Evolutionary conservation across 129 eudicot species (phyloP), one percentile per base, ranked within the genome.

Genomic region (Escallonia herrerae): DNA sequence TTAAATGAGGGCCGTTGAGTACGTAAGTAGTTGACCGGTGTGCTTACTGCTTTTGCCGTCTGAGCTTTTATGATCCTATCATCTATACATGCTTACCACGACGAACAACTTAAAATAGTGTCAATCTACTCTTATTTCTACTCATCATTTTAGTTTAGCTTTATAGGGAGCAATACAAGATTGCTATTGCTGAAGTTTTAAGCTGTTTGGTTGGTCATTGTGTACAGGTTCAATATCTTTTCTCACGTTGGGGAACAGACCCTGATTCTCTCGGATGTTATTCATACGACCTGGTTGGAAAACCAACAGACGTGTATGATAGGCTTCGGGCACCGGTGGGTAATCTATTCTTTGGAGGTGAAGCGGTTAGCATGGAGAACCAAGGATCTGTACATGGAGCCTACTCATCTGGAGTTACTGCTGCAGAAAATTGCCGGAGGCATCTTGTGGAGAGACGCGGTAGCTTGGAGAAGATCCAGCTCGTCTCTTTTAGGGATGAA

Each of bases 371-470:
- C 70, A 73, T 80, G 76, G 96, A 93, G 62, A 87, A 94, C 65
- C 99, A 94, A 67, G 99, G 99, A 14, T 94, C 99, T 2, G 99
- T 89, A 0, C 99, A 94, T 63, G 99, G 99, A 64, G 99, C 96
- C 40, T 94, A 89, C 65, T 77, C 90, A 2, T 79, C 99, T 3
- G 99, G 96, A 64, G 75, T 86, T 8, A 72, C 64, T 74, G 91
- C 96, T 58, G 99, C 90, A 6, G 95, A 89, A 62, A 80, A 83
- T 57, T 94, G 99, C 41, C 80, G 78, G 14, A 77, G 61, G 42
- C 95, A 83, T 78, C 78, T 94, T 1, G 56, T 74, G 70, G 81
- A 78, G 61, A 81, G 72, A 43, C 83, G 77, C 3, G 99, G 96
- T 40, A 70, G 67, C 60, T 65, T 80, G 74, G 95, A 86, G 45